Evolutionary conservation across 345 rosid genomes (phyloP).

Genomic region (Carallia brachiata): DNA sequence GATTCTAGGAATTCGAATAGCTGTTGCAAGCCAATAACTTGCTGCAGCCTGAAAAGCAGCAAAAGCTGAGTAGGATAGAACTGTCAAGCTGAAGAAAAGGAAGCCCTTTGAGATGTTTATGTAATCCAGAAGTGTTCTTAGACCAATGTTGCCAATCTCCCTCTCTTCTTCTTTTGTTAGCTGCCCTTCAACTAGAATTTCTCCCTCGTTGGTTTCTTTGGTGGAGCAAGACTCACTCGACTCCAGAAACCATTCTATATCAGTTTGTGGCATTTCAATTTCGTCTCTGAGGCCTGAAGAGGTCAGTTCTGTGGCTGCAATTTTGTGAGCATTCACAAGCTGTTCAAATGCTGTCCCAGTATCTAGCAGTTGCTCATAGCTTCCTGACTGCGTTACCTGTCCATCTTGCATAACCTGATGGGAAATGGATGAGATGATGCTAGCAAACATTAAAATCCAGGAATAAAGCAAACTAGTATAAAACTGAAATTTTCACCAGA

Average conservation of each 20-base stretch:
- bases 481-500: constrained; percentile 36
- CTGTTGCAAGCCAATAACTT: constrained; percentile 73
- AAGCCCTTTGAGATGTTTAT: constrained; percentile 43
- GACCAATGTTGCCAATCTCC: no score
- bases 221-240: constrained; percentile 4
- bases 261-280: constrained; percentile 14
- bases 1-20: constrained; percentile 49
- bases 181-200: constrained; percentile 27
- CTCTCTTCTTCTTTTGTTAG: no score
- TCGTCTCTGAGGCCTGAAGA: constrained; percentile 29
- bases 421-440: no score
- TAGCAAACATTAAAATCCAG: neutral
- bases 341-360: constrained; percentile 60
- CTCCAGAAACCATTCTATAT: constrained; percentile 18
- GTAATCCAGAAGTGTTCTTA: no score
- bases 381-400: constrained; percentile 52
- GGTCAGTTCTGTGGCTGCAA: constrained; percentile 44
- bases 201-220: constrained; percentile 29
- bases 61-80: constrained; percentile 40
- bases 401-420: constrained; percentile 67
- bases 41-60: constrained; percentile 55
- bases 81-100: constrained; percentile 29
- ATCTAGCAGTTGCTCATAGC: constrained; percentile 51
- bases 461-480: neutral
- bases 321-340: constrained; percentile 75